Conservation (phyloP, 2,329 filamentous ascomycete genomes). For the Fusarium protoensiforme region DNA sequence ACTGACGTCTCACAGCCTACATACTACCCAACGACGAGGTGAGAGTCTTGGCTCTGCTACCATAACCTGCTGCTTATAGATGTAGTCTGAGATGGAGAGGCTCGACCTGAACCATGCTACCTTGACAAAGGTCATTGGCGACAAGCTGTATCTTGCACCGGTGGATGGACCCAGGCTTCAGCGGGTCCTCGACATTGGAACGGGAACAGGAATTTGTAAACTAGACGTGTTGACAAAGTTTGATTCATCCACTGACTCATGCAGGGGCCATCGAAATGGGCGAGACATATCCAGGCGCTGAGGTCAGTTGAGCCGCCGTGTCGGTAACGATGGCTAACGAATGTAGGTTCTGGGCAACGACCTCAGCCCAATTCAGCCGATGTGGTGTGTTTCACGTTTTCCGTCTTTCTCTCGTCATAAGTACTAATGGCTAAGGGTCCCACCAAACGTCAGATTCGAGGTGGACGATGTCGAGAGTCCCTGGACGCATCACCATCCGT, state of each 20-base stretch:
- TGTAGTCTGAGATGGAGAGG: conserved; percentile 45
- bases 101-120: conserved; percentile 50
- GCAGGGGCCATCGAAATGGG: conserved; percentile 53
- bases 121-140: conserved; percentile 38
- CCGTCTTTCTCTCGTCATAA: neutral
- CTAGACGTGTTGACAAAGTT: neutral
- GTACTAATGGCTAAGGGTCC: conserved; percentile 28
- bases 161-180: conserved; percentile 40
- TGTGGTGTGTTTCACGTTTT: conserved; percentile 25
- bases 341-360: conserved; percentile 43
- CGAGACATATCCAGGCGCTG: conserved; percentile 41
- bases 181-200: conserved; percentile 55
- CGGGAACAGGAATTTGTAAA: conserved; percentile 56
- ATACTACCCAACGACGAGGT: conserved; percentile 14
- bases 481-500: conserved; percentile 44
- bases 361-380: conserved; percentile 45
- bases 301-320: neutral
- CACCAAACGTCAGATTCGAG: conserved; percentile 50
- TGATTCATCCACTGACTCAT: neutral
- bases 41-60: neutral
- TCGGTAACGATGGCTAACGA: neutral
- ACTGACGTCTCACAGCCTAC: conserved; percentile 1
- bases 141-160: conserved; percentile 40
- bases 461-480: conserved; percentile 50
- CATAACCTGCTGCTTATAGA: neutral